Conservation (phyloP, 2,329 filamentous ascomycete species). For the Tolypocladium ovalisporum region DNA sequence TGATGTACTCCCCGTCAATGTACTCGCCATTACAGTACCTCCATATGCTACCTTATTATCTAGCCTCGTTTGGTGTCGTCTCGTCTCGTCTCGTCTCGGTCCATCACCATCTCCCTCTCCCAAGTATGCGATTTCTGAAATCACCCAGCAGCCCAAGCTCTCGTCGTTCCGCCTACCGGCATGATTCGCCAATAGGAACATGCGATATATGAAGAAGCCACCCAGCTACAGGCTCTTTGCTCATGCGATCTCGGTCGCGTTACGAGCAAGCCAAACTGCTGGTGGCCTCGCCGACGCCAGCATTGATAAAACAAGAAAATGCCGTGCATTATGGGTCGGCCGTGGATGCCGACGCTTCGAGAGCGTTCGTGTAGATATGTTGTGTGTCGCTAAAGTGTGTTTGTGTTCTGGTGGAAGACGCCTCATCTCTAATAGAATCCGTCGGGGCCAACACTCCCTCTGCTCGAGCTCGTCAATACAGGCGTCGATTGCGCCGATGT, state of each 20-base stretch:
- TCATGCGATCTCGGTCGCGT: neutral
- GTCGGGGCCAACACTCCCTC: slow-evolving; percentile 16
- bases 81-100: slow-evolving; percentile 5
- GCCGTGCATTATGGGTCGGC: neutral
- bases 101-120: slow-evolving; percentile 2
- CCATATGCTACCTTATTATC: neutral
- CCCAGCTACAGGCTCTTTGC: neutral
- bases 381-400: neutral
- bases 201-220: neutral
- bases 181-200: neutral
- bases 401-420: neutral
- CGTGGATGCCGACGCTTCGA: neutral
- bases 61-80: neutral
- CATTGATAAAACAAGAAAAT: neutral
- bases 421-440: slow-evolving; percentile 8
- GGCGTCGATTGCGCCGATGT: slow-evolving; percentile 27
- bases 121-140: neutral
- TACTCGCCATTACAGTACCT: neutral
- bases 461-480: slow-evolving; percentile 18
- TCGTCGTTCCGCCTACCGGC: neutral
- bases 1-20: neutral
- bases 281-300: neutral
- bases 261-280: neutral
- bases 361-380: neutral
- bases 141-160: neutral